Base-by-base conservation (phyloP, 202 grass and related monocot species). In the Elaeis oleifera region DNA sequence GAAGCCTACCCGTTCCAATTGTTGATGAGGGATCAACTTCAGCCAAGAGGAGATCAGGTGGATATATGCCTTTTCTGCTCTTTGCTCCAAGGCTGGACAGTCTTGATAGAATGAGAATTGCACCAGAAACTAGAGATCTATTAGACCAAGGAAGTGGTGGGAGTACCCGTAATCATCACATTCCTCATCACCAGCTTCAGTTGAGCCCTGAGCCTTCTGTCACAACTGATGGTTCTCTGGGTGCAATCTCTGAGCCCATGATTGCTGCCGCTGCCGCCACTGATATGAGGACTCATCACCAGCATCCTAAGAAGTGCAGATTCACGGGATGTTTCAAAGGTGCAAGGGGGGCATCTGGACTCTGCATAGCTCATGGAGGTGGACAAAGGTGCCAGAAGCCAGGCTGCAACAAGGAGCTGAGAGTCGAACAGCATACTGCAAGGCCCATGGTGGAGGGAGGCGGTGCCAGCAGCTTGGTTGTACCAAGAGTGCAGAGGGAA, bases 331-430 rank as follows among this genome's bases (percentile, higher is more conserved):
- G 94, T 70, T 89, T 72, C 7, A 99, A 99, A 79, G 94, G 94
- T 0, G 88, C 88, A 18, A 83, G 94, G 59, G 94, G 88, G 65
- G 85, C 94, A 44, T 82, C 94, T 39, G 82, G 94, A 51, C 80
- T 97, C 20, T 99, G 88, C 53, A 99, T 99, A 75, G 90, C 88
- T 65, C 85, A 99, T 76, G 94, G 94, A 3, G 88, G 88, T 50
- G 94, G 94, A 16, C 85, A 99, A 48, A 75, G 88, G 32, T 99
- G 94, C 82, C 94, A 97, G 44, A 99, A 92, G 56, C 69, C 70
- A 22, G 84, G 88, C 49, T 99, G 94, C 80, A 80, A 99, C 32
- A 99, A 71, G 94, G 94, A 9, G 80, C 88, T 1, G 94, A 99
- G 69, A 92, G 88, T 64, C 82, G 94, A 63, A 92, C 88, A 49